Evolutionary conservation across 192 early-diverging fungal genomes (phyloP).

Genomic region (Coemansia sp.): DNA sequence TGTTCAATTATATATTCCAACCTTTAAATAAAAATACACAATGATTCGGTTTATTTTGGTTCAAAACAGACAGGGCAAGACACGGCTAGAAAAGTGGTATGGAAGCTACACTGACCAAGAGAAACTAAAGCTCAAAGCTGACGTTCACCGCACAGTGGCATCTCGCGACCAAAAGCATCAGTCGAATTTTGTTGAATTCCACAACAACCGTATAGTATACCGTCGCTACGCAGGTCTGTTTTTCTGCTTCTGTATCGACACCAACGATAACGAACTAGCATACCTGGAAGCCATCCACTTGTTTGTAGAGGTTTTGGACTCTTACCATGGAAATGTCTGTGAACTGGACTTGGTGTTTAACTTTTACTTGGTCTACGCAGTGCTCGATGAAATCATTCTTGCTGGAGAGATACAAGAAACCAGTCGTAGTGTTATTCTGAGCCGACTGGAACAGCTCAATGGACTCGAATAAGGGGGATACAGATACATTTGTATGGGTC

Average conservation of each 20-base stretch:
- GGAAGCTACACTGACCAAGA: slow-evolving; percentile 91
- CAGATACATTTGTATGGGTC: no score
- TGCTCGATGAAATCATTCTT: slow-evolving; percentile 96
- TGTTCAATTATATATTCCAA: neutral
- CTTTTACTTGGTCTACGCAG: slow-evolving; percentile 96
- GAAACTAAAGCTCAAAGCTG: slow-evolving; percentile 87
- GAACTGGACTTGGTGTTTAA: slow-evolving; percentile 98
- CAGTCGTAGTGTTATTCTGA: slow-evolving; percentile 71
- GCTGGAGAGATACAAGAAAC: slow-evolving; percentile 99
- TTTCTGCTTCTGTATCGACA: slow-evolving; percentile 98
- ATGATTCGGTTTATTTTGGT: slow-evolving; percentile 94
- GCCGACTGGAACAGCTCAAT: slow-evolving; percentile 72
- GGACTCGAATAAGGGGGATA: slow-evolving; percentile 57
- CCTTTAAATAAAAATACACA: neutral
- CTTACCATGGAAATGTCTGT: slow-evolving; percentile 98
- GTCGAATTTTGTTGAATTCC: slow-evolving; percentile 98
- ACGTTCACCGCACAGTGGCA: slow-evolving; percentile 94
- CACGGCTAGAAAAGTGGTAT: slow-evolving; percentile 96
- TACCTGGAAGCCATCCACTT: slow-evolving; percentile 97
- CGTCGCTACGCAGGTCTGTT: slow-evolving; percentile 97
- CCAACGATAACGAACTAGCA: slow-evolving; percentile 96
- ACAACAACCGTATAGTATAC: slow-evolving; percentile 97
- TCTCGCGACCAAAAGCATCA: slow-evolving; percentile 96
- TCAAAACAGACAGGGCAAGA: slow-evolving; percentile 99
- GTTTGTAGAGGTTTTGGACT: slow-evolving; percentile 97